Percentiles rank a stretch among this genome's conserved stretches.
Conservation (phyloP, 2,329 filamentous ascomycete genomes). For the Colletotrichum somersetense region DNA sequence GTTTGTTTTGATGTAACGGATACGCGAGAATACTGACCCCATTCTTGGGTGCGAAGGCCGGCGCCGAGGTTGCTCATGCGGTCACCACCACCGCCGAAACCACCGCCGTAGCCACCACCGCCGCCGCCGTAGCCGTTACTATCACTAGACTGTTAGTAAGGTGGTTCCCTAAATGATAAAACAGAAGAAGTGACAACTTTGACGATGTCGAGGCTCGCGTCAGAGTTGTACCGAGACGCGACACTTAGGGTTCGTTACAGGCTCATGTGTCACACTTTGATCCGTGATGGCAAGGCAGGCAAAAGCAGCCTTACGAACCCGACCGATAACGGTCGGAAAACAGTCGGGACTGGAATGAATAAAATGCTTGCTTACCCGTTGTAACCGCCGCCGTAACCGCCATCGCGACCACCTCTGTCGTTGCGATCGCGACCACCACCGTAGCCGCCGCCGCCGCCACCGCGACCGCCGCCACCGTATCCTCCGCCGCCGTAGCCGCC, state of each 20-base stretch:
- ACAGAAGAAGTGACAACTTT: conserved; percentile 27
- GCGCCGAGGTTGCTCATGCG: conserved; percentile 93
- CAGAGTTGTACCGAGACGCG: not conserved
- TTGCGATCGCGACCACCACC: conserved; percentile 11
- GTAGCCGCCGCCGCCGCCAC: conserved; percentile 48
- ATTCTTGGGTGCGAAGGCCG: conserved; percentile 87
- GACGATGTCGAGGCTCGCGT: conserved; percentile 1
- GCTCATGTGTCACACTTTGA: not conserved
- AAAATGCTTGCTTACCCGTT: conserved; percentile 54
- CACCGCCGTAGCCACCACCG: conserved; percentile 59
- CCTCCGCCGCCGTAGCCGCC: conserved; percentile 49
- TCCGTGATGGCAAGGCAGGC: conserved; percentile 25
- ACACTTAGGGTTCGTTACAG: conserved; percentile 1
- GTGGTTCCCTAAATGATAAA: conserved; percentile 19
- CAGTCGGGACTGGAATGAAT: conserved; percentile 46
- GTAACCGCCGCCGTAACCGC: conserved; percentile 51
- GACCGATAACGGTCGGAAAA: conserved; percentile 44
- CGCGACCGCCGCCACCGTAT: conserved; percentile 49
- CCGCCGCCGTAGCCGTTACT: conserved; percentile 62
- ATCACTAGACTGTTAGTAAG: conserved; percentile 60
- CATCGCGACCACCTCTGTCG: conserved; percentile 47
- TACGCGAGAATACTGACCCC: conserved; percentile 74
- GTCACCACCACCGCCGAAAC: conserved; percentile 76
- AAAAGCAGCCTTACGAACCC: conserved; percentile 39
- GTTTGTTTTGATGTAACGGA: not conserved